Evolutionary conservation across 176 grass and related monocot species (phyloP).

Genomic region (Aegilops longissima): DNA sequence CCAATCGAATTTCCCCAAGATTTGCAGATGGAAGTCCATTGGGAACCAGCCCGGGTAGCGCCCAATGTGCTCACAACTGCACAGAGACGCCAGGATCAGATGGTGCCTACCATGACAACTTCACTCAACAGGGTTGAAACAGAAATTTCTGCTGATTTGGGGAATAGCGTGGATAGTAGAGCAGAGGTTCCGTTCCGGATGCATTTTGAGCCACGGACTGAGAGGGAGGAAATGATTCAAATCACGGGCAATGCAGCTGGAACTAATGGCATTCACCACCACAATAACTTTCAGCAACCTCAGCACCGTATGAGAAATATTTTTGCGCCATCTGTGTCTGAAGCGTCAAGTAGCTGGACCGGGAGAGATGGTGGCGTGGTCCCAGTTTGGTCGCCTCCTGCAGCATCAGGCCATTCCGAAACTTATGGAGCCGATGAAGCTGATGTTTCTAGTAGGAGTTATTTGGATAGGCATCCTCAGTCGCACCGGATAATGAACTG

Average conservation of each 20-base stretch:
- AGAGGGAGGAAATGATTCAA: constrained; percentile 18
- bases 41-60: constrained; percentile 31
- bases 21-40: constrained; percentile 72
- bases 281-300: constrained; percentile 32
- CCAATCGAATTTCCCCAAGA: constrained; percentile 65
- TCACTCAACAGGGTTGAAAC: constrained; percentile 66
- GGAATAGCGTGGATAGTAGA: constrained; percentile 48
- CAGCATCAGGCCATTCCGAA: constrained; percentile 67
- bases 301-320: constrained; percentile 13
- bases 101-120: constrained; percentile 87
- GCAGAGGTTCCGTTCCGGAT: constrained; percentile 59
- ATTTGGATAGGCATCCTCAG: constrained; percentile 69
- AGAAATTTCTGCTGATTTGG: constrained; percentile 59
- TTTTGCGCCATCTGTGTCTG: constrained; percentile 34
- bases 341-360: constrained; percentile 77
- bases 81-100: constrained; percentile 70
- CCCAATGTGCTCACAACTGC: constrained; percentile 37
- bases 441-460: constrained; percentile 63
- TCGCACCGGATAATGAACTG: constrained; percentile 74
- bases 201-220: constrained; percentile 21
- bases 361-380: constrained; percentile 81
- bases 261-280: constrained; percentile 46
- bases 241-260: constrained; percentile 1
- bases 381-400: constrained; percentile 80
- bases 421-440: constrained; percentile 53